A percentile compares a stretch with the other conserved stretches of the same genome.
phyloP scores from a whole-genome alignment of 164 flowering plant genomes.

The Akebia trifoliata region DNA sequence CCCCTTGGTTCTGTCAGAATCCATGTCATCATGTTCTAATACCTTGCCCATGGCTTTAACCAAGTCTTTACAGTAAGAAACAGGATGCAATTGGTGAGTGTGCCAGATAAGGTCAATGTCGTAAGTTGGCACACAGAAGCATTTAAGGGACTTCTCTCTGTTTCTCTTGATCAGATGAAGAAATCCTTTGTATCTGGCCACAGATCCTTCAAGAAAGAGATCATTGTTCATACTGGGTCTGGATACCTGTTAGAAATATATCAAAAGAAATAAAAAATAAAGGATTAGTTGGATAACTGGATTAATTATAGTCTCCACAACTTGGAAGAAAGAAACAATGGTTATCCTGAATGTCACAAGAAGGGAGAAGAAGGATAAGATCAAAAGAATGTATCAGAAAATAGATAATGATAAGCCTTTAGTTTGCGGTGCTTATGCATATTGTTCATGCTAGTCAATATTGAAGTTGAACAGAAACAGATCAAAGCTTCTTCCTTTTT shows the following conservation, averaged over 20 bases:
- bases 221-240: constrained; percentile 56
- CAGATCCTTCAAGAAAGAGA: constrained; percentile 66
- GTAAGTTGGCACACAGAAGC: constrained; percentile 91
- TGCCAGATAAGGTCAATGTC: constrained; percentile 98
- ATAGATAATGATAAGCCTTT: neutral
- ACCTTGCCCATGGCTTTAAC: constrained; percentile 47
- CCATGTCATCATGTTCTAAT: constrained; percentile 87
- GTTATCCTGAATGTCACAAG: neutral
- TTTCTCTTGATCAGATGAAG: constrained; percentile 82
- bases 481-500: too few species aligned
- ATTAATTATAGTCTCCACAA: neutral
- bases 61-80: constrained; percentile 69
- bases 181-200: constrained; percentile 90
- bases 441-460: too few species aligned
- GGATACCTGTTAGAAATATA: constrained; percentile 48
- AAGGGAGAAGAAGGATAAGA: neutral
- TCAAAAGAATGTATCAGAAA: neutral
- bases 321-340: neutral
- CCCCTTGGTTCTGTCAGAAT: constrained; percentile 76
- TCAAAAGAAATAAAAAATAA: neutral
- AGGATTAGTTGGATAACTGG: neutral
- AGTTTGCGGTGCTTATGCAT: too few species aligned
- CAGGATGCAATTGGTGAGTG: constrained; percentile 82
- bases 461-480: too few species aligned
- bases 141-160: constrained; percentile 47